Evolutionary conservation across 2,329 filamentous ascomycete genomes (phyloP).

Genomic region (Magnaporthiopsis incrustans): DNA sequence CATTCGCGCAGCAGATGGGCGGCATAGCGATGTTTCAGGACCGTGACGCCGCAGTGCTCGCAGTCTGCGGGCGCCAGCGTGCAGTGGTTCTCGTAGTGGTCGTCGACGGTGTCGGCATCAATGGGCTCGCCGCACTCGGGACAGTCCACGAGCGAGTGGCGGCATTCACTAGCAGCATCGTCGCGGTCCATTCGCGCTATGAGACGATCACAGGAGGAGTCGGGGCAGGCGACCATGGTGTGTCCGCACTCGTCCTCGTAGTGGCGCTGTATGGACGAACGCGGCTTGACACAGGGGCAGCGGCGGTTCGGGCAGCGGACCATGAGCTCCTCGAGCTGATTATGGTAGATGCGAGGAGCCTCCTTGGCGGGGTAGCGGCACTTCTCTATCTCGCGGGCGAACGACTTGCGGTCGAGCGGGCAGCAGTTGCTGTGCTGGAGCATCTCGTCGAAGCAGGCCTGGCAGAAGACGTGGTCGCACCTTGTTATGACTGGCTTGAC

Average conservation of each 20-base stretch:
- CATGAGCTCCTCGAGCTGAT: conserved; percentile 51
- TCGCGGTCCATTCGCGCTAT: conserved; percentile 41
- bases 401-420: conserved; percentile 48
- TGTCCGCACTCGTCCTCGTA: conserved; percentile 49
- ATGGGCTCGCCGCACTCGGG: conserved; percentile 43
- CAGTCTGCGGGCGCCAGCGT: conserved; percentile 40
- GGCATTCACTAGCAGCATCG: conserved; percentile 40
- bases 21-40: conserved; percentile 36
- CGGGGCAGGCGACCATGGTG: conserved; percentile 47
- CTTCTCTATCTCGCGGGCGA: conserved; percentile 18
- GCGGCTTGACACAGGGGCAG: conserved; percentile 41
- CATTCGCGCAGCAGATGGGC: conserved; percentile 40
- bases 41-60: conserved; percentile 35
- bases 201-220: conserved; percentile 40
- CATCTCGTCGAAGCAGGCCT: conserved; percentile 42
- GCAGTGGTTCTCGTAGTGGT: conserved; percentile 36
- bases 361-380: conserved; percentile 21
- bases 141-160: conserved; percentile 45
- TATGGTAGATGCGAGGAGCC: conserved; percentile 41
- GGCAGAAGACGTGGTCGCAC: conserved; percentile 60
- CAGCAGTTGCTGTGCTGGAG: conserved; percentile 37
- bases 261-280: conserved; percentile 49
- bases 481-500: conserved; percentile 50
- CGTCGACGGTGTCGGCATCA: conserved; percentile 38
- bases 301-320: conserved; percentile 53